These are phyloP conservation scores for Candida anutae DNA, from an alignment of 1,139 yeast species.

Conservation along the genomic window DNA sequence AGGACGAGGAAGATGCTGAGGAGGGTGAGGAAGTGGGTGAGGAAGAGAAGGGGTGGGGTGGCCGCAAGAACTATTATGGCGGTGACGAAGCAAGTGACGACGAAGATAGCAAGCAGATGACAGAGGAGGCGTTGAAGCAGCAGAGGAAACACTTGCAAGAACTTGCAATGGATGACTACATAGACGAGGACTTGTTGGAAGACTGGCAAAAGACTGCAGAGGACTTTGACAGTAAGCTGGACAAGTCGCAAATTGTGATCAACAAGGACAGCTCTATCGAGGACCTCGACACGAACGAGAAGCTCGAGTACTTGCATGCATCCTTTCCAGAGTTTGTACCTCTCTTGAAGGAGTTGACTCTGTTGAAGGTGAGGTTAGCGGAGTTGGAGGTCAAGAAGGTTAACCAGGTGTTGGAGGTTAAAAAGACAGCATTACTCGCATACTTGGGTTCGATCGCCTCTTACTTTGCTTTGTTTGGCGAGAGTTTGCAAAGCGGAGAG, in stretches of 20 bases:
- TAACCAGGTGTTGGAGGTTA: conserved; percentile 36
- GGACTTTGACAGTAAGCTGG: conserved; percentile 22
- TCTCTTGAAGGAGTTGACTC: conserved; percentile 54
- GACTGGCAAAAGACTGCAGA: conserved; percentile 51
- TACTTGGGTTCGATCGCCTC: conserved; percentile 69
- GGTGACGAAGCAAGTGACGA: conserved; percentile 75
- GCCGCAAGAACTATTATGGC: conserved; percentile 66
- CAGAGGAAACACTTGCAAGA: conserved; percentile 82
- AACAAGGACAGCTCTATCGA: conserved; percentile 21
- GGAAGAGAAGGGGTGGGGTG: conserved; percentile 72
- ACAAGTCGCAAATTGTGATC: conserved; percentile 14
- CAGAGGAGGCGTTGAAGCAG: conserved; percentile 80
- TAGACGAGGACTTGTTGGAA: conserved; percentile 74
- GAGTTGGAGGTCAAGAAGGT: conserved; percentile 14
- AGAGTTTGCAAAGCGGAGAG: conserved; percentile 46
- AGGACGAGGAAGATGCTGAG: conserved; percentile 25
- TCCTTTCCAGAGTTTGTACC: conserved; percentile 83
- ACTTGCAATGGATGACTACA: conserved; percentile 71
- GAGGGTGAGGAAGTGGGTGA: conserved; percentile 40
- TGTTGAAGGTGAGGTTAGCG: conserved; percentile 36
- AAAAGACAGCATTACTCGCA: conserved; percentile 63
- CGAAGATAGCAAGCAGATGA: conserved; percentile 71
- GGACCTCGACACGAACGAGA: conserved; percentile 34
- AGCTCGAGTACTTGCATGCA: conserved; percentile 42
- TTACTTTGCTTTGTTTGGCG: conserved; percentile 66